A percentile compares a stretch with the other conserved stretches of the same genome.
Evolutionary conservation across 306 rosid species (phyloP).

Genomic region (Potentilla sterilis): DNA sequence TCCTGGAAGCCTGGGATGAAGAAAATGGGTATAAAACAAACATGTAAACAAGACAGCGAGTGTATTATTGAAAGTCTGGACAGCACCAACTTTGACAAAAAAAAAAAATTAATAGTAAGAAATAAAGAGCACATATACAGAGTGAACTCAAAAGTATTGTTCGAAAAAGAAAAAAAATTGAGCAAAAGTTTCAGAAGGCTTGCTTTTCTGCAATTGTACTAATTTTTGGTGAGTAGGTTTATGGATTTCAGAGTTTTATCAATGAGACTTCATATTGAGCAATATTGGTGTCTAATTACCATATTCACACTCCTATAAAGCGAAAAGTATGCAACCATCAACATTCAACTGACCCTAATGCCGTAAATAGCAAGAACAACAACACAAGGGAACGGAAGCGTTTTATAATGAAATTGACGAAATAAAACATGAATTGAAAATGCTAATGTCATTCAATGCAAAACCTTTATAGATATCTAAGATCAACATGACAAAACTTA

Average conservation of each 20-base stretch:
- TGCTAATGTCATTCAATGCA: background rate
- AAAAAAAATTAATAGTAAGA: background rate
- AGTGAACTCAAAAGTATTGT: background rate
- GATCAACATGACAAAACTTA: conserved; percentile 39
- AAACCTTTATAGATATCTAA: background rate
- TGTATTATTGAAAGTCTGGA: background rate
- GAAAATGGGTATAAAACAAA: conserved; percentile 13
- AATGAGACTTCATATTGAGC: no score
- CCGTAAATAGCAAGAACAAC: no score
- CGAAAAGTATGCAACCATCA: no score
- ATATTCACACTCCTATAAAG: no score
- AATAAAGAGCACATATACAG: background rate
- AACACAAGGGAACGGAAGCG: no score
- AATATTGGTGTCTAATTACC: no score
- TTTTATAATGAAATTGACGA: background rate
- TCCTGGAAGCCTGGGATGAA: conserved; percentile 71
- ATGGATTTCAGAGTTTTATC: no score
- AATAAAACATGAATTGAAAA: background rate
- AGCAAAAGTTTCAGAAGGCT: background rate
- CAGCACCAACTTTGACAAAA: background rate
- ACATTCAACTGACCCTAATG: no score
- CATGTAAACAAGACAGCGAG: background rate
- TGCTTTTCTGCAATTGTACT: no score
- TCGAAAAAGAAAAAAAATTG: no score
- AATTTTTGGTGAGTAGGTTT: no score